A percentile compares a stretch with the other conserved stretches of the same genome.
phyloP scores from a whole-genome alignment of 257 asterid genomes.

The Nicotiana tabacum region DNA sequence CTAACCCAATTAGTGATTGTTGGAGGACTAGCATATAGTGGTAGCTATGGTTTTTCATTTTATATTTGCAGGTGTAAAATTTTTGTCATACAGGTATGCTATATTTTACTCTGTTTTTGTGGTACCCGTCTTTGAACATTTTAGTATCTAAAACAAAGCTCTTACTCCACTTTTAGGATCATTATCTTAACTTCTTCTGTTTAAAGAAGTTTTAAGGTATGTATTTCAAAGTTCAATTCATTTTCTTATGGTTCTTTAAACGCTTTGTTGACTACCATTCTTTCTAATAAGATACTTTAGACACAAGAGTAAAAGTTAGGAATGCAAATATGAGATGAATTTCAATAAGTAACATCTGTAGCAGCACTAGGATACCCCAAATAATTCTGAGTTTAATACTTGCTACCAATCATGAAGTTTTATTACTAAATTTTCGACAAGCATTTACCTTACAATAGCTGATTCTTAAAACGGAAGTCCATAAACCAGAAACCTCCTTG shows the following conservation, averaged over 20 bases:
- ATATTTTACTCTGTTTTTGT: background rate
- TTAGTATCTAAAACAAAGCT: background rate
- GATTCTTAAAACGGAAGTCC: background rate
- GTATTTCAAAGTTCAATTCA: background rate
- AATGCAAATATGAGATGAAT: background rate
- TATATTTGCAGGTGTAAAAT: background rate
- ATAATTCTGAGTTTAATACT: background rate
- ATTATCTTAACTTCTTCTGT: background rate
- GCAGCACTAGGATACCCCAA: background rate
- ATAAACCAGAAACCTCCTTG: background rate
- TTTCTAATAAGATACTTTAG: background rate
- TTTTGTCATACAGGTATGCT: background rate
- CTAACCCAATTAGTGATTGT: background rate
- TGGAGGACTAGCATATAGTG: background rate
- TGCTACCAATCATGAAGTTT: background rate
- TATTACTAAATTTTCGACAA: background rate
- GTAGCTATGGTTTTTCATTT: background rate
- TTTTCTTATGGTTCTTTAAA: background rate
- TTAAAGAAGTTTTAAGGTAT: background rate
- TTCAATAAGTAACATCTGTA: background rate
- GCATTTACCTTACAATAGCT: background rate
- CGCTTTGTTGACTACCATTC: background rate
- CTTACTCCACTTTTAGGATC: background rate
- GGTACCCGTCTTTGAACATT: background rate
- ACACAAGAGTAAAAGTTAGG: background rate